Conservation (phyloP, 2,329 filamentous ascomycete genomes). For the Exophiala calicioides region DNA sequence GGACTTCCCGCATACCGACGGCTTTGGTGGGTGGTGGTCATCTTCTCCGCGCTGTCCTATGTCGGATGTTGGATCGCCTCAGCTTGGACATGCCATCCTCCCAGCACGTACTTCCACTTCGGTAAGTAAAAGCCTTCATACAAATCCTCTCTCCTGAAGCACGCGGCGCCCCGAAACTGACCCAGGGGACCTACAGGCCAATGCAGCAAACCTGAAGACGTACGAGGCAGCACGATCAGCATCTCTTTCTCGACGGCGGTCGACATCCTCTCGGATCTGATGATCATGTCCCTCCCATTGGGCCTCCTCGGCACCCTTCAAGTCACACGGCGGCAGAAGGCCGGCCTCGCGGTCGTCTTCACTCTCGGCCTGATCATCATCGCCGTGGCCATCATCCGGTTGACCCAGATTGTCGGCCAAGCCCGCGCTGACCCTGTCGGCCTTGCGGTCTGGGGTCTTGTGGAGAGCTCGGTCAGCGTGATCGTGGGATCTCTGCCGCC, state of each 20-base stretch:
- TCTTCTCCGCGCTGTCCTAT: slow-evolving; percentile 35
- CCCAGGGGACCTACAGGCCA: too few relatives aligned
- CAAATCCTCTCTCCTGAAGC: neutral
- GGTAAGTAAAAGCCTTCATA: neutral
- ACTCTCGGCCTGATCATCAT: slow-evolving; percentile 12
- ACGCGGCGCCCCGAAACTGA: neutral
- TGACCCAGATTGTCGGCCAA: slow-evolving; percentile 10
- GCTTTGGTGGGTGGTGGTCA: slow-evolving; percentile 41
- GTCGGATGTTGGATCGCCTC: slow-evolving; percentile 7
- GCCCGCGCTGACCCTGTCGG: neutral
- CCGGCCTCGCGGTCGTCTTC: slow-evolving; percentile 16
- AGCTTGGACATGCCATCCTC: slow-evolving; percentile 7
- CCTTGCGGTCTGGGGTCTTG: slow-evolving; percentile 15
- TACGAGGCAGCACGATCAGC: slow-evolving; percentile 3
- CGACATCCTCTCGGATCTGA: slow-evolving; percentile 18
- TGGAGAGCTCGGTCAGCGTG: slow-evolving; percentile 17
- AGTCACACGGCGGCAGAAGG: slow-evolving; percentile 10
- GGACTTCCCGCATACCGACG: slow-evolving; percentile 38
- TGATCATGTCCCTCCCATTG: slow-evolving; percentile 15
- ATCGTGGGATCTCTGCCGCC: slow-evolving; percentile 17
- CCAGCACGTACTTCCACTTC: slow-evolving; percentile 9
- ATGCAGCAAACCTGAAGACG: slow-evolving; percentile 5
- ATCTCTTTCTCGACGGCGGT: slow-evolving; percentile 18
- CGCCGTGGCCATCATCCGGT: slow-evolving; percentile 16
- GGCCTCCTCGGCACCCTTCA: slow-evolving; percentile 13